Percentiles rank a stretch among this genome's conserved stretches.
Conservation (phyloP, 2,329 filamentous ascomycete species). For the Trichoderma brevicompactum region DNA sequence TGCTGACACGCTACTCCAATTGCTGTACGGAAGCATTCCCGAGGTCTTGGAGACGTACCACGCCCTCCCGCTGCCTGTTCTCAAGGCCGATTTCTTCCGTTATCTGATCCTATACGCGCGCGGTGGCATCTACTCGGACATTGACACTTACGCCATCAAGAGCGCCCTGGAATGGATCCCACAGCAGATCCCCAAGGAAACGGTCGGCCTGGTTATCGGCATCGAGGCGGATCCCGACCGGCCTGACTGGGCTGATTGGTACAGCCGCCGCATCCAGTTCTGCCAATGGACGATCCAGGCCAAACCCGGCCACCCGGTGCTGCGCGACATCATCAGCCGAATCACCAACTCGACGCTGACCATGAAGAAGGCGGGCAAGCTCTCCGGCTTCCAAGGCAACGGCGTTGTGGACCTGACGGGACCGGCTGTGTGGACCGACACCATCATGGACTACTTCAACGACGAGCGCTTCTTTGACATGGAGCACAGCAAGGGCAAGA, state of each 20-base stretch:
- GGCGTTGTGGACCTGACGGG: conserved; percentile 93
- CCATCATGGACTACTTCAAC: conserved; percentile 92
- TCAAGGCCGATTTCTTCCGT: conserved; percentile 80
- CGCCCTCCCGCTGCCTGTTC: conserved; percentile 71
- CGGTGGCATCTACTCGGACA: conserved; percentile 79
- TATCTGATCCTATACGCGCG: conserved; percentile 69
- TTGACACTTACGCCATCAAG: conserved; percentile 85
- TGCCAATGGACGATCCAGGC: conserved; percentile 99
- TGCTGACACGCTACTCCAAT: conserved; percentile 76
- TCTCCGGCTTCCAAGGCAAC: conserved; percentile 65
- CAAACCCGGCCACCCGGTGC: conserved; percentile 90
- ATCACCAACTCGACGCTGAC: conserved; percentile 82
- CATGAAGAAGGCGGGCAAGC: conserved; percentile 68
- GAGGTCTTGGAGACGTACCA: conserved; percentile 79
- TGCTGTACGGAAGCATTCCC: conserved; percentile 83
- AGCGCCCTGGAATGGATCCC: conserved; percentile 90
- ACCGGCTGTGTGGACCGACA: conserved; percentile 92
- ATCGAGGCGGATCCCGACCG: conserved; percentile 97
- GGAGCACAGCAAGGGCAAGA: conserved; percentile 68
- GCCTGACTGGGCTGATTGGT: conserved; percentile 92
- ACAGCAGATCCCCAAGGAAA: conserved; percentile 71
- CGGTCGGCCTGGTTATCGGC: conserved; percentile 85
- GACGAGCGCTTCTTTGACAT: conserved; percentile 87
- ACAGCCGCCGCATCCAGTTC: conserved; percentile 94
- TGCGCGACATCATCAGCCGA: conserved; percentile 83